Base-by-base conservation (phyloP, 352 stramenopile species). In the Phytophthora capsici region DNA sequence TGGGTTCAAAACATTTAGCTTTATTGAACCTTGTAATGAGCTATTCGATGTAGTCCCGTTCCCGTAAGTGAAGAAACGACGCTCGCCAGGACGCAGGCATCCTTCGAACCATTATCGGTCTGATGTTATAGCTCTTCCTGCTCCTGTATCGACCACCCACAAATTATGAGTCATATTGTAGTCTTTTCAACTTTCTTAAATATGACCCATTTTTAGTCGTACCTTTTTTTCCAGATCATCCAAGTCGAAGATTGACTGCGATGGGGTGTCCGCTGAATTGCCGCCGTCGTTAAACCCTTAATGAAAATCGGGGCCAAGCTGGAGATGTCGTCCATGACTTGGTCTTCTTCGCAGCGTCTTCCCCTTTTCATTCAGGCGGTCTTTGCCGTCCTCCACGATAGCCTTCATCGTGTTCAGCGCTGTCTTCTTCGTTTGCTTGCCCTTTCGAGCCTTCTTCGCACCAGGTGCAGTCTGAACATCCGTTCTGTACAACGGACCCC, bases 391-490 rank as follows among this genome's bases (percentile, higher is more conserved):
- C 10, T 1, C 16, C 6, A 40, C 36, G 6, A 58, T 32, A 1
- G 19, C 43, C 34, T 66, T 60, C 2, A 63, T 54, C 4, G 51
- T 68, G 28, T 68, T 72, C 5, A 61, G 16, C 3, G 50, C 8
- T 3, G 20, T 46, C 3, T 7, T 57, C 6, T 40, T 66, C n/a
- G n/a, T n/a, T n/a, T n/a, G n/a, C n/a, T n/a, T n/a, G n/a, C n/a
- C n/a, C n/a, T n/a, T n/a, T n/a, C n/a, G n/a, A n/a, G 14, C 43
- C 23, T 37, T 55, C 30, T 72, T 63, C 3, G 50, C 37, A 19
- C 30, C 50, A 4, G 44, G 44, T 0, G 20, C 16, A 26, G 63
- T 67, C 0, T 63, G 58, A 3, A 63, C 9, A 14, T 67, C 57
- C 0, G 50, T 63, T 1, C 50, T 17, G 17, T 57, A 72, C 0